Percentiles rank a stretch among this genome's conserved stretches.
These are phyloP conservation scores for Lenwebbia sp. DNA, from an alignment of 345 rosid genomes.

Conservation along the genomic window DNA sequence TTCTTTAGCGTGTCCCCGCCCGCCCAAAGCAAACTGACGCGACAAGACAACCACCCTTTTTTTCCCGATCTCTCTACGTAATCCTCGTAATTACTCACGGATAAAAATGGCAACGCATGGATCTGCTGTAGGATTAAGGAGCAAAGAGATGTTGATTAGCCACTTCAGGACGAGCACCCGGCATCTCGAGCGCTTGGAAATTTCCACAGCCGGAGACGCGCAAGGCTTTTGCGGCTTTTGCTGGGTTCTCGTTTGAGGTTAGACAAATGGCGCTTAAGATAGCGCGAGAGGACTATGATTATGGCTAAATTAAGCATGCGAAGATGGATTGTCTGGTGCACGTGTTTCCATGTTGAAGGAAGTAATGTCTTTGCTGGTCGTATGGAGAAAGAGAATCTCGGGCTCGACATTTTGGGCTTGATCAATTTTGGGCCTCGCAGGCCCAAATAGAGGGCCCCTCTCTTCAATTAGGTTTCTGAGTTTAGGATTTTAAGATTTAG, in stretches of 20 bases:
- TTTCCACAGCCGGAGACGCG: neutral
- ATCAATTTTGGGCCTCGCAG: neutral
- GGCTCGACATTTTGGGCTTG: neutral
- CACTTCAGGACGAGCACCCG: neutral
- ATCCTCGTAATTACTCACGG: neutral
- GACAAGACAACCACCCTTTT: neutral
- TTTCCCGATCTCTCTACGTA: neutral
- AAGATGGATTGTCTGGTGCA: neutral
- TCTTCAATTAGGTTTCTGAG: neutral
- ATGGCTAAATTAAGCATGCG: neutral
- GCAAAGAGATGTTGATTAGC: neutral
- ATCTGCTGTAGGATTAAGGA: neutral
- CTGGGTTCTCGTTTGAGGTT: neutral
- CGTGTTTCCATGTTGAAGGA: neutral
- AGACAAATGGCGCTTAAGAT: neutral
- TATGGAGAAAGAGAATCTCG: neutral
- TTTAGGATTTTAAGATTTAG: neutral
- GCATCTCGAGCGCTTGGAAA: neutral
- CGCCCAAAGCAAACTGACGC: neutral
- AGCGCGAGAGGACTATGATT: neutral
- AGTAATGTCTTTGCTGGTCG: no score
- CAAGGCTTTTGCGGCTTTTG: neutral
- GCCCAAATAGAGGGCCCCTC: neutral
- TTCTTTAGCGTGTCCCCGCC: neutral
- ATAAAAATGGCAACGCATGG: neutral